Conservation (phyloP, 2,329 filamentous ascomycete genomes). For the Cladosporium austrohemisphaericum region DNA sequence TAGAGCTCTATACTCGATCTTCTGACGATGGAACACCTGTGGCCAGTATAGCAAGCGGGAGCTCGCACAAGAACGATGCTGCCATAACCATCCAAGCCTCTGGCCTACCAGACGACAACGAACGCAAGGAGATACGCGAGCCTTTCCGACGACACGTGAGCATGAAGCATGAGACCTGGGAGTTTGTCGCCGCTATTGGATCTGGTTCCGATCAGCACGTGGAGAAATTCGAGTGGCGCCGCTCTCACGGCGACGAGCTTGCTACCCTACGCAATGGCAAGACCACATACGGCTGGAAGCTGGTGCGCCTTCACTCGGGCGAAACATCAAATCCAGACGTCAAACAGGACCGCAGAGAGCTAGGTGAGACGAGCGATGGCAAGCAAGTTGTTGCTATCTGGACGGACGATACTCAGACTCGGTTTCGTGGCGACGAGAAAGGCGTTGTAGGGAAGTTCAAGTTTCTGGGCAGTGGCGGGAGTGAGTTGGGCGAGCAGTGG, state of each 20-base stretch:
- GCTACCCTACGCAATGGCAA: slow-evolving; percentile 16
- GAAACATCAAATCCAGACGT: slow-evolving; percentile 5
- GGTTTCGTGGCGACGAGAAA: slow-evolving; percentile 16
- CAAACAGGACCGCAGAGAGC: not conserved
- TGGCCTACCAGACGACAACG: too few species aligned
- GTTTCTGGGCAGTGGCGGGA: slow-evolving; percentile 18
- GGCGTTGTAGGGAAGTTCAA: slow-evolving; percentile 19
- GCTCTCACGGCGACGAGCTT: slow-evolving; percentile 21
- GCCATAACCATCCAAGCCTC: not conserved
- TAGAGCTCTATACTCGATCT: not conserved
- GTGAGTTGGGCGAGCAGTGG: slow-evolving; percentile 18
- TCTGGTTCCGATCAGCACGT: not conserved
- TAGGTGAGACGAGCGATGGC: slow-evolving; percentile 19
- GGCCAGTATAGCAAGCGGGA: not conserved
- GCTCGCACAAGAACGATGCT: not conserved
- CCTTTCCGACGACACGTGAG: not conserved
- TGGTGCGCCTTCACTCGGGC: slow-evolving; percentile 18
- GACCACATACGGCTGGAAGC: slow-evolving; percentile 19
- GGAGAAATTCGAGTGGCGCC: slow-evolving; percentile 21
- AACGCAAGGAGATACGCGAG: not conserved
- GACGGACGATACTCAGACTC: slow-evolving; percentile 18
- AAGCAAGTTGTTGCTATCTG: slow-evolving; percentile 22
- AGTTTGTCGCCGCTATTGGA: not conserved
- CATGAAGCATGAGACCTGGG: slow-evolving; percentile 4
- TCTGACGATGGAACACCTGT: not conserved